Evolutionary conservation across 2,329 filamentous ascomycete genomes (phyloP), one percentile per base, ranked within the genome.

Genomic region (Leptographium procerum): DNA sequence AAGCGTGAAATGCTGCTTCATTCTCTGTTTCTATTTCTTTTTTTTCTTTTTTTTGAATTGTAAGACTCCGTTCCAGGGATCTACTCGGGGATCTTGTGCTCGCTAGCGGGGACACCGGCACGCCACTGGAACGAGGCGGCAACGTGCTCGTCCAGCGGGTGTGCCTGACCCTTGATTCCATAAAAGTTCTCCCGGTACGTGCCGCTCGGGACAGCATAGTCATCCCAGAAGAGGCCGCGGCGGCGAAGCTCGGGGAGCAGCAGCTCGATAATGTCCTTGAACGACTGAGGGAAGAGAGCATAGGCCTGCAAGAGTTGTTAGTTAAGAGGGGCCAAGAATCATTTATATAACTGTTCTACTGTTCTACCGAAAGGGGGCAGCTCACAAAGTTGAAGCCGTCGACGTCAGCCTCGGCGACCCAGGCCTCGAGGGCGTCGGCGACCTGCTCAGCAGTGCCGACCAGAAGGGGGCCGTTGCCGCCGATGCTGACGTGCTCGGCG

Each of bases 371-470:
- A 34, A 6, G 22, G 2, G 51, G 36, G 3, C 5, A 5, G 29
- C 53, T 4, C 29, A 55, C 85, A 68, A 89, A 78, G 66, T 89
- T 90, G 70, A 90, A 90, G 0, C 86, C 86, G 66, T 89, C 86
- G 1, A 89, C 80, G 63, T 87, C 86, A 0, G 83, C 85, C 66
- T 88, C 85, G 7, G 73, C 65, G 0, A 88, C 73, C 85, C 86
- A 89, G 1, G 74, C 70, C 69, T 89, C 83, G 59, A 89, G 74
- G 43, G 79, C 76, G 66, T 89, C 85, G 0, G 84, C 86, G 1
- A 89, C 84, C 63, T 82, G 79, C n/a, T 75, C 69, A 0, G 86
- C 73, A 0, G 84, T 88, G 0, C 86, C 86, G 0, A 88, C 82
- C 4, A 84, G 40, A 48, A 57, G 56, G 26, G 61, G 61, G 1